A percentile compares a stretch with the other conserved stretches of the same genome.
Conservation (phyloP, 169 alveolate genomes). For the Hammondia hammondi region DNA sequence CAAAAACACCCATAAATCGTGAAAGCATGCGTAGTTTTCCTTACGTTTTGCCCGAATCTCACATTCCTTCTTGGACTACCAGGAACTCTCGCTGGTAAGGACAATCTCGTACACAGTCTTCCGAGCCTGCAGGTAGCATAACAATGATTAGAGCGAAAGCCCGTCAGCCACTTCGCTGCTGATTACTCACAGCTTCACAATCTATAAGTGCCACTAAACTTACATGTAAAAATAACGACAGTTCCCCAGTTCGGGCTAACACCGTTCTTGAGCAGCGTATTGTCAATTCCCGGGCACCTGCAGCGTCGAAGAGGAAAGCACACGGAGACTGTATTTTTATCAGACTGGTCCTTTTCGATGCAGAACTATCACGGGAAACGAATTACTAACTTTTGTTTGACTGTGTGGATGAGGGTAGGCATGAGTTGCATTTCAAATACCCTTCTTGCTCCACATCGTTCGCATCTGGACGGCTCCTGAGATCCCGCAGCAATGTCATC, state of each 20-base stretch:
- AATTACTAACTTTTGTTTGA: conserved; percentile 23
- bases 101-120: background rate
- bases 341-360: too few relatives aligned
- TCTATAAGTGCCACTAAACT: background rate
- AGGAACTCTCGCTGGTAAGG: background rate
- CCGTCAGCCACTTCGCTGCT: background rate
- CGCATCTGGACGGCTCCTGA: conserved; percentile 40
- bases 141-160: background rate
- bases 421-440: conserved; percentile 72
- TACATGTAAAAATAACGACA: conserved; percentile 65
- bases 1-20: background rate
- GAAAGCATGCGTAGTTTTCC: background rate
- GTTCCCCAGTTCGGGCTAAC: conserved; percentile 55
- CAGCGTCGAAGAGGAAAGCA: background rate
- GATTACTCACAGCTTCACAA: background rate
- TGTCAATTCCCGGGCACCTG: background rate
- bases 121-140: conserved; percentile 14
- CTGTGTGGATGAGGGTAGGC: conserved; percentile 55
- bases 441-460: conserved; percentile 61
- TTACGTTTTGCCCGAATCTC: background rate
- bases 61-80: conserved; percentile 24
- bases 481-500: background rate
- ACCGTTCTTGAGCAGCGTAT: background rate
- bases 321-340: background rate
- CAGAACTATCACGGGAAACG: background rate